Conservation (phyloP, 2,329 filamentous ascomycete species). For the Teratosphaeria viscida region DNA sequence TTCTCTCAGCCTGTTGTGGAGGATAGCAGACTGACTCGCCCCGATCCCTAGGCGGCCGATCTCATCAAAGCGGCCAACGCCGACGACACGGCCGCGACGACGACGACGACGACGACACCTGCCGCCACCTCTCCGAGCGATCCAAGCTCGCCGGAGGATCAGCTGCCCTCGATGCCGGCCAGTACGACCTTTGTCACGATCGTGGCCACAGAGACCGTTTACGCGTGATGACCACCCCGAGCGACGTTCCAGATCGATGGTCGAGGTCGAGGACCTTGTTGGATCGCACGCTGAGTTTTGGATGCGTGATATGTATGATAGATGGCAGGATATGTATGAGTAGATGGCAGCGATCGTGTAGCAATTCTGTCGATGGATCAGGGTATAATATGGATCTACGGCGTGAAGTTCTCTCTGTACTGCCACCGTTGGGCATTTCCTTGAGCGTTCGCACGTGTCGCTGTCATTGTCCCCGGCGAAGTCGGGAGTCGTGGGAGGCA, state of each 20-base stretch:
- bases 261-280: neutral
- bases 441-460: neutral
- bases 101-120: neutral
- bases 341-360: neutral
- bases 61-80: slow-evolving; percentile 31
- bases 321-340: neutral
- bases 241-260: neutral
- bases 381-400: neutral
- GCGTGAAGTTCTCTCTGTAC: neutral
- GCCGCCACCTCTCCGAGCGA: neutral
- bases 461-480: neutral
- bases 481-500: neutral
- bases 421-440: neutral
- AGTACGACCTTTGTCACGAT: slow-evolving; percentile 6
- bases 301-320: neutral
- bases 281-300: neutral
- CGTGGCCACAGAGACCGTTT: slow-evolving; percentile 6
- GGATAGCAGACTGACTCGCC: slow-evolving; percentile 6
- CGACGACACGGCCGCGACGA: neutral
- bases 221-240: neutral
- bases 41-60: slow-evolving; percentile 28
- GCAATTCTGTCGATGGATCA: neutral
- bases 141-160: neutral
- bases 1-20: slow-evolving; percentile 7
- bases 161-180: neutral